These are phyloP conservation scores for Apocynum venetum DNA, from an alignment of 257 asterid genomes.

Conservation along the genomic window DNA sequence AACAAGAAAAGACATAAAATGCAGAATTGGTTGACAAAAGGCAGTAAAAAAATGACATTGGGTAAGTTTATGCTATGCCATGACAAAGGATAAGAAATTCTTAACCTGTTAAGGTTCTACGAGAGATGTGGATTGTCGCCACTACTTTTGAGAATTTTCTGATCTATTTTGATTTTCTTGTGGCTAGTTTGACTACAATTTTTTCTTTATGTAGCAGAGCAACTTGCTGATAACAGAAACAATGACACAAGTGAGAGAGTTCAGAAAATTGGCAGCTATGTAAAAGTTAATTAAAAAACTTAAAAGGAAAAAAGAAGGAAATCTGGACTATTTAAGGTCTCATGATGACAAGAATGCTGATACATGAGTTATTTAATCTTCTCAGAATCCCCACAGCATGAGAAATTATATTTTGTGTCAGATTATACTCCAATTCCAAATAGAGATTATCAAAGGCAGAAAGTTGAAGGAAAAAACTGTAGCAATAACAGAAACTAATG, in stretches of 20 bases:
- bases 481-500: not conserved
- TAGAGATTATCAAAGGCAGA: not conserved
- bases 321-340: not conserved
- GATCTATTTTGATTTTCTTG: not conserved
- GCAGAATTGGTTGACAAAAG: not conserved
- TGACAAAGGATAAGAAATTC: not conserved
- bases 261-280: not conserved
- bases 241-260: not conserved
- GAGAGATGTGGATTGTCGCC: not conserved
- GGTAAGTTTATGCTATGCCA: not conserved
- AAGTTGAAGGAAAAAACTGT: not conserved
- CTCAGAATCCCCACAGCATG: not conserved
- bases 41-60: not conserved
- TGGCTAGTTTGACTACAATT: not conserved
- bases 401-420: not conserved
- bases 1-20: not conserved
- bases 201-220: not conserved
- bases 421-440: not conserved
- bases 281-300: not conserved
- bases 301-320: not conserved
- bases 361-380: not conserved
- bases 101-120: not conserved
- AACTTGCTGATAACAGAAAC: not conserved
- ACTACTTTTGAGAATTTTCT: not conserved
- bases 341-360: not conserved